These are phyloP conservation scores for Petrea volubilis DNA, from an alignment of 257 asterid species.

Conservation along the genomic window DNA sequence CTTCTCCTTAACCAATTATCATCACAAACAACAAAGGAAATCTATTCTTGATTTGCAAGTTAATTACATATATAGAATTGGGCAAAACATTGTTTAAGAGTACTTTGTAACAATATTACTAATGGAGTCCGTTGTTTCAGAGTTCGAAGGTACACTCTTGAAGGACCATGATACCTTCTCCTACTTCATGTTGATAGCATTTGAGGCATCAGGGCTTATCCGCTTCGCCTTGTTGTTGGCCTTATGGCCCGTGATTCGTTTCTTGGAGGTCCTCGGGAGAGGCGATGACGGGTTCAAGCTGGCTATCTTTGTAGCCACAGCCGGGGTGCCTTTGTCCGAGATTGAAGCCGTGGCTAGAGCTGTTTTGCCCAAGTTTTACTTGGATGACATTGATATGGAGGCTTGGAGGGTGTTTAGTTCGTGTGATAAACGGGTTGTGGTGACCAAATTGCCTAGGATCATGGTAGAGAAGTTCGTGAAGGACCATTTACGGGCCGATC, in stretches of 20 bases:
- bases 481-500: conserved; percentile 72
- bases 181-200: conserved; percentile 86
- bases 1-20: conserved; percentile 7
- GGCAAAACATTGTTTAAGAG: background rate
- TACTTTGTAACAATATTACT: no score
- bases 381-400: conserved; percentile 62
- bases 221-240: conserved; percentile 55
- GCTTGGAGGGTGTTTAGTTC: conserved; percentile 66
- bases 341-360: conserved; percentile 77
- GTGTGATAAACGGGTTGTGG: conserved; percentile 50
- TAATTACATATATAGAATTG: background rate
- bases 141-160: conserved; percentile 76
- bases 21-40: background rate
- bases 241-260: conserved; percentile 63
- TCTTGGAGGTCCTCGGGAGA: conserved; percentile 50
- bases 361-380: conserved; percentile 74
- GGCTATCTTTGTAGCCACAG: conserved; percentile 60
- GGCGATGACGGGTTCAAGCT: conserved; percentile 58
- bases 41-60: background rate
- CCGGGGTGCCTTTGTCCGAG: conserved; percentile 49
- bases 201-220: conserved; percentile 78
- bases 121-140: conserved; percentile 61
- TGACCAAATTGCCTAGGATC: conserved; percentile 69
- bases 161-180: conserved; percentile 62
- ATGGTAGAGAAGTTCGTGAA: conserved; percentile 82